Conservation (phyloP, 352 stramenopile species). For the Elongisporangium undulatum region DNA sequence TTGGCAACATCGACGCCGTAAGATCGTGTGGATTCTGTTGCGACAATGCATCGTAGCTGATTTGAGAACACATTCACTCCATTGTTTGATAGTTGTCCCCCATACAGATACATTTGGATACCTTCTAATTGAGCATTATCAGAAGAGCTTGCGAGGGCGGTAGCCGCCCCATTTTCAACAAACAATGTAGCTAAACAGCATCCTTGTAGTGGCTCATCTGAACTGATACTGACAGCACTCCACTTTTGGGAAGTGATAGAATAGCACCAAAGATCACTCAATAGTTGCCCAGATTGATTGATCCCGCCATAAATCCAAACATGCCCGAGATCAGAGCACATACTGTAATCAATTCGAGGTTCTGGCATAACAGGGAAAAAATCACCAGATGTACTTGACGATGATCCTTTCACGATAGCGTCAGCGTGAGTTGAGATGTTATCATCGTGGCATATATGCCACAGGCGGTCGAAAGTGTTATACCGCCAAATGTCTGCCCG, state of each 20-base stretch:
- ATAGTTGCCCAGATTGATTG: constrained; percentile 31
- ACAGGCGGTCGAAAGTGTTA: constrained; percentile 85
- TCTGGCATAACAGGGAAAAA: constrained; percentile 47
- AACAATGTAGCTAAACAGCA: constrained; percentile 38
- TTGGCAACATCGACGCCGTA: constrained; percentile 47
- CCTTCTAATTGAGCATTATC: constrained; percentile 22
- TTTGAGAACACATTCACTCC: constrained; percentile 15
- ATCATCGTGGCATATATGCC: constrained; percentile 83
- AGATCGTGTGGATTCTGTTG: constrained; percentile 23
- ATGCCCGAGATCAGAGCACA: constrained; percentile 73
- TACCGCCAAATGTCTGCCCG: constrained; percentile 81
- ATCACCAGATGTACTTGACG: constrained; percentile 17
- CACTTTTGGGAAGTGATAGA: constrained; percentile 66
- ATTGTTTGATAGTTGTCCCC: constrained; percentile 23
- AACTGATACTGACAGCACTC: constrained; percentile 46
- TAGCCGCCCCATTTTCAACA: constrained; percentile 36
- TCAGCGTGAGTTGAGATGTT: constrained; percentile 43
- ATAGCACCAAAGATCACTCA: constrained; percentile 80
- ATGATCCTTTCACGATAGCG: constrained; percentile 3
- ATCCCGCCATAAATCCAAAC: constrained; percentile 77
- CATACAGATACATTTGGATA: constrained; percentile 41
- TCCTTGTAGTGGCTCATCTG: constrained; percentile 39
- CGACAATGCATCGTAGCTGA: constrained; percentile 27
- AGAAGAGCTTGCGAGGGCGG: constrained; percentile 30
- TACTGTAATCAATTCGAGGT: constrained; percentile 57